Evolutionary conservation across 495 filamentous ascomycete genomes (phyloP), one percentile per base, ranked within the genome.

Genomic region (Geopyxis carbonaria): DNA sequence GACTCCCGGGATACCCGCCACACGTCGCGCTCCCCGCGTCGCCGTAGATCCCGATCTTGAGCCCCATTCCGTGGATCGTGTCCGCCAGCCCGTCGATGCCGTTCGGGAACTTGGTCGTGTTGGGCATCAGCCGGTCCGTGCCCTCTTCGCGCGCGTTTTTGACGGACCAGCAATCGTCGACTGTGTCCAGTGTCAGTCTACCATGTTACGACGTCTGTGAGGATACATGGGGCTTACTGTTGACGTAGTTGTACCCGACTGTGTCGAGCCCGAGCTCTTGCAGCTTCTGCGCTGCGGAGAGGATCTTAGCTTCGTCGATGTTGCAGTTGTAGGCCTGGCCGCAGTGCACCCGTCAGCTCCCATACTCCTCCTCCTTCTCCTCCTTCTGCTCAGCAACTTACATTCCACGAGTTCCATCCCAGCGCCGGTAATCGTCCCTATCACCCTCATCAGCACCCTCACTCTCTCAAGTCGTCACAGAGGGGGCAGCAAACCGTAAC

Each of bases 41-140:
- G 19, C 49, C 56, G 54, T 80, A 81, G 38, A 81, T 75, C 0
- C 76, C 76, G 24, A 79, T 65, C 38, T 72, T 73, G 23, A 80
- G 47, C 0, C 72, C 72, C 47, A 75, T 47, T 3, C 40, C 51
- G 53, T 81, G 76, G 15, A 80, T 61, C 42, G 67, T 36, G 31
- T 69, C 56, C 2, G 69, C 68, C 6, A 76, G 55, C 10, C 66
- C 58, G 10, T 62, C 63, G 47, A 78, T 73, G 2, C 76, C 73
- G 34, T 63, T 55, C 1, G 76, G 74, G 46, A 78, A 81, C 40
- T 70, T 75, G 2, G 43, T 47, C 0, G 64, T 51, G 41, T 78
- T 66, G 0, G 72, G 67, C 24, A 72, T 61, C 0, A 79, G 57
- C 15, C 62, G 64, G 1, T 62, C 39, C 1, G 57, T 69, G 23